A percentile compares a stretch with the other conserved stretches of the same genome.
These are phyloP conservation scores for Talinum fruticosum DNA, from an alignment of 148 eudicot species.

Conservation along the genomic window DNA sequence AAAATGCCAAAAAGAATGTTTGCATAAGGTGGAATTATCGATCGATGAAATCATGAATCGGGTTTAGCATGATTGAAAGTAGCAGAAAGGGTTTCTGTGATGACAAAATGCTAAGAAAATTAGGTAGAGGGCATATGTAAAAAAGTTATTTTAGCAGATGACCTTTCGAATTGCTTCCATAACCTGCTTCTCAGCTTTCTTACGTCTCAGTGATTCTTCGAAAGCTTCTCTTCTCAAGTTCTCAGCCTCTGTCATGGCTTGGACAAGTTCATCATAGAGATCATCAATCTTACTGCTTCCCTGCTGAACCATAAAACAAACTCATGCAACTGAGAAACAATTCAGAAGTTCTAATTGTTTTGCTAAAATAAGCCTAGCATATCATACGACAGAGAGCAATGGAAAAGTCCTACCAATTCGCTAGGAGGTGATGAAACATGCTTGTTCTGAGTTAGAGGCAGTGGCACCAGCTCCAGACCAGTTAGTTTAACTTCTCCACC, in stretches of 20 bases:
- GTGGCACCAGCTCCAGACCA: constrained; percentile 27
- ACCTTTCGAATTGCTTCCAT: constrained; percentile 66
- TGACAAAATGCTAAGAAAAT: too few relatives aligned
- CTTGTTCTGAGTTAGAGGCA: constrained; percentile 19
- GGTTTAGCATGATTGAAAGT: too few relatives aligned
- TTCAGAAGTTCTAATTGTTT: not conserved
- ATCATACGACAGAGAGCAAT: not conserved
- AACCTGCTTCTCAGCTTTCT: constrained; percentile 64
- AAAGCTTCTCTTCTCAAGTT: constrained; percentile 54
- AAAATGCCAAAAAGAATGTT: not conserved
- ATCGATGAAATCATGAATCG: too few relatives aligned
- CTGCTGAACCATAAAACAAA: constrained; percentile 35
- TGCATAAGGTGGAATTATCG: too few relatives aligned
- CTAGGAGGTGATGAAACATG: constrained; percentile 38
- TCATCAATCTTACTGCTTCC: constrained; percentile 41
- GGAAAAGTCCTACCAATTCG: constrained; percentile 38
- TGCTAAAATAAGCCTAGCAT: constrained; percentile 2
- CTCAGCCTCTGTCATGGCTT: constrained; percentile 60
- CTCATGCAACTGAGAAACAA: not conserved
- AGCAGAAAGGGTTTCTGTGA: too few relatives aligned
- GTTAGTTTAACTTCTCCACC: constrained; percentile 26
- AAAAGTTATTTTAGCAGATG: constrained; percentile 14
- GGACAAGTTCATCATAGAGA: constrained; percentile 59
- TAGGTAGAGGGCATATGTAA: too few relatives aligned
- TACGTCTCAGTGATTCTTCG: constrained; percentile 62